These are phyloP conservation scores for Euphorbia peplus DNA, from an alignment of 345 rosid species.

Conservation along the genomic window DNA sequence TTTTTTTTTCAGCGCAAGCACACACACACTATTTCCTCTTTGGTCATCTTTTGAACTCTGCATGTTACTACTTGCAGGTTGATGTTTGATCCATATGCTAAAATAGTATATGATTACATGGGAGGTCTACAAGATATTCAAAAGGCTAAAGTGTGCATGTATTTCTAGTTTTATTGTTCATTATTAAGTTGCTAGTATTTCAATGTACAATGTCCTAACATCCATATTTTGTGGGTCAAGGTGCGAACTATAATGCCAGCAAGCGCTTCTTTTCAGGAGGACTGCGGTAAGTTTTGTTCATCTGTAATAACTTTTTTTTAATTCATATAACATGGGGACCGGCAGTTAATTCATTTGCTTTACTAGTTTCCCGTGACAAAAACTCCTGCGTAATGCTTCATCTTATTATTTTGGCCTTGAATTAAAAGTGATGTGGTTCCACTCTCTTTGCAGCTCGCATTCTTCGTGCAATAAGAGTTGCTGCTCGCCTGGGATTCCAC, in stretches of 20 bases:
- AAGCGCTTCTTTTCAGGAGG: constrained; percentile 56
- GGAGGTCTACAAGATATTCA: constrained; percentile 88
- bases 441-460: constrained; percentile 69
- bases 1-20: background rate
- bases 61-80: constrained; percentile 48
- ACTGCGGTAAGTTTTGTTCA: constrained; percentile 26
- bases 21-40: background rate
- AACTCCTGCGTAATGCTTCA: background rate
- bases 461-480: constrained; percentile 68
- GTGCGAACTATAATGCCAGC: constrained; percentile 64
- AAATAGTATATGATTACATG: constrained; percentile 73
- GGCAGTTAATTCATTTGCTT: background rate
- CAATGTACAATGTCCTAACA: constrained; percentile 9
- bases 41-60: background rate
- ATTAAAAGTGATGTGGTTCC: constrained; percentile 4
- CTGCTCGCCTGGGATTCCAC: constrained; percentile 71
- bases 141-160: constrained; percentile 92
- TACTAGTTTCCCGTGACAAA: background rate
- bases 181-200: constrained; percentile 20
- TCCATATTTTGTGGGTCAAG: constrained; percentile 29
- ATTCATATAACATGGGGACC: background rate
- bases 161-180: constrained; percentile 32
- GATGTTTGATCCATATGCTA: constrained; percentile 89
- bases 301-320: constrained; percentile 3
- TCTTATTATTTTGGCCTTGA: constrained; percentile 1